phyloP scores from a whole-genome alignment of 805 yeast genomes.

The Kluyveromyces dobzhanskii region DNA sequence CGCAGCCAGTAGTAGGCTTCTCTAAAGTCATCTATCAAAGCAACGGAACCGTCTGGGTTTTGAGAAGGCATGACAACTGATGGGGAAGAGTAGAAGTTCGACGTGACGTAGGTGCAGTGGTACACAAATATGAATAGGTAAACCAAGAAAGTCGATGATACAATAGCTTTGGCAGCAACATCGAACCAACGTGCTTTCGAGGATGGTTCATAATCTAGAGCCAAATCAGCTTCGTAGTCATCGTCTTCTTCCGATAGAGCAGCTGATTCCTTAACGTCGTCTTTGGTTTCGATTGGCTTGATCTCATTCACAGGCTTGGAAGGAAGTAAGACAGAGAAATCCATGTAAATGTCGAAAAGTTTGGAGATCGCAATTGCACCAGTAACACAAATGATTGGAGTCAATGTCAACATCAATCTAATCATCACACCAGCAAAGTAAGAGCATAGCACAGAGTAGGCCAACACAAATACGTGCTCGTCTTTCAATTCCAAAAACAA shows the following conservation, averaged over 20 bases:
- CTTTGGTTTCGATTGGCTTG: neutral
- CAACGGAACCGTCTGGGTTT: constrained; percentile 75
- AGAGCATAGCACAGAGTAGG: constrained; percentile 87
- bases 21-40: constrained; percentile 90
- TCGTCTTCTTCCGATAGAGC: constrained; percentile 2
- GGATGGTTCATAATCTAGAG: constrained; percentile 1
- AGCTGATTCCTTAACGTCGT: constrained; percentile 7
- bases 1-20: constrained; percentile 99
- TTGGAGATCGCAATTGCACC: constrained; percentile 86
- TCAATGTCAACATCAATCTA: constrained; percentile 90
- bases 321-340: constrained; percentile 35
- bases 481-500: constrained; percentile 83
- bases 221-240: constrained; percentile 1
- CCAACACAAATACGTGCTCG: constrained; percentile 88
- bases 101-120: constrained; percentile 97
- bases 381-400: constrained; percentile 91
- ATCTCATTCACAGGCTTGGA: constrained; percentile 1
- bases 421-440: constrained; percentile 99
- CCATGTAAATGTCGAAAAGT: constrained; percentile 72
- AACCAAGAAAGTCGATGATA: constrained; percentile 57
- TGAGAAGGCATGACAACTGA: constrained; percentile 85
- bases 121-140: constrained; percentile 76
- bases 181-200: constrained; percentile 21
- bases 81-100: constrained; percentile 93
- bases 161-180: constrained; percentile 50